Evolutionary conservation across 2,329 filamentous ascomycete species (phyloP).

Genomic region (Aotearoamyces nothofagi): DNA sequence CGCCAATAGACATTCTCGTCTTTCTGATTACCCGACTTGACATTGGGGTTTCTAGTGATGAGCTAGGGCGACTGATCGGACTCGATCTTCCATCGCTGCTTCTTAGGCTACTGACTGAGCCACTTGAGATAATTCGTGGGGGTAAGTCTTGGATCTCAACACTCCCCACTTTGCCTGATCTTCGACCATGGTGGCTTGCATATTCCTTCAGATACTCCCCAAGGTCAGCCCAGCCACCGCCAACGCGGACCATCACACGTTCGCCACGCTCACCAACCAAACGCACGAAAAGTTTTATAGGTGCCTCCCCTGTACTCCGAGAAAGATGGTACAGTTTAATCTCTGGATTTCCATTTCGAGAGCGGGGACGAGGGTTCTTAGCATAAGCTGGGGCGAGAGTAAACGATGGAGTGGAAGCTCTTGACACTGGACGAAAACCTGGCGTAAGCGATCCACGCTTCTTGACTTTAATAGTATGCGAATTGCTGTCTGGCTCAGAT

Average conservation of each 20-base stretch:
- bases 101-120: constrained; percentile 4
- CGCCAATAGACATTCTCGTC: constrained; percentile 12
- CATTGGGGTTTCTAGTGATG: constrained; percentile 13
- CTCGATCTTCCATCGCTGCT: constrained; percentile 24
- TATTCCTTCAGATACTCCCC: constrained; percentile 93
- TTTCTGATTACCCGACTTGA: constrained; percentile 16
- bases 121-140: constrained; percentile 17
- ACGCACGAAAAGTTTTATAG: constrained; percentile 89
- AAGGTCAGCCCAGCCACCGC: constrained; percentile 94
- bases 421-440: constrained; percentile 11
- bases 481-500: constrained; percentile 25
- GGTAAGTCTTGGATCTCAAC: constrained; percentile 43
- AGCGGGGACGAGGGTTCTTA: constrained; percentile 30
- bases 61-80: constrained; percentile 13
- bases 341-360: constrained; percentile 44
- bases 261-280: constrained; percentile 82
- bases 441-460: constrained; percentile 19
- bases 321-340: constrained; percentile 90
- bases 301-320: constrained; percentile 66
- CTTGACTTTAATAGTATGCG: constrained; percentile 16
- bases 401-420: constrained; percentile 50
- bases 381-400: constrained; percentile 47
- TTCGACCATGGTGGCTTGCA: constrained; percentile 78
- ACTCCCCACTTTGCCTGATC: constrained; percentile 28
- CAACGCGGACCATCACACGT: constrained; percentile 94